Evolutionary conservation across 2,329 filamentous ascomycete species (phyloP).

Genomic region (Stagonosporopsis chrysanthemi): DNA sequence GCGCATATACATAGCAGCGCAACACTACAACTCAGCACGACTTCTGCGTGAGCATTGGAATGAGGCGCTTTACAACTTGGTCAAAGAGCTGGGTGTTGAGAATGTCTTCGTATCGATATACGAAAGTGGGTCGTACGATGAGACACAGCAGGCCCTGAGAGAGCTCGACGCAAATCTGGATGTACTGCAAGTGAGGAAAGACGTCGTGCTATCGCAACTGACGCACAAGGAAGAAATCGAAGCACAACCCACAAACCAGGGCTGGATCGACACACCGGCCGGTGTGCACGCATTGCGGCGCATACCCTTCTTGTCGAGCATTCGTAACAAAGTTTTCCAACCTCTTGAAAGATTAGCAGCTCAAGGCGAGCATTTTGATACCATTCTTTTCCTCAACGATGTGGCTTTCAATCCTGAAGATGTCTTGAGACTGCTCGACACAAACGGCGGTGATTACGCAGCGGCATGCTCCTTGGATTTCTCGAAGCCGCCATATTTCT

Average conservation of each 20-base stretch:
- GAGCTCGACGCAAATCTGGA: conserved; percentile 65
- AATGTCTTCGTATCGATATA: conserved; percentile 74
- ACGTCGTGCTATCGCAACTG: conserved; percentile 64
- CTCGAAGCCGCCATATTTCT: conserved; percentile 61
- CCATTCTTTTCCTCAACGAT: conserved; percentile 69
- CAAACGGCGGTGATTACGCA: conserved; percentile 65
- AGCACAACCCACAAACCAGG: conserved; percentile 41
- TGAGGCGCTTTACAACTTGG: conserved; percentile 64
- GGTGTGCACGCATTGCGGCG: conserved; percentile 63
- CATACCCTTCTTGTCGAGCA: conserved; percentile 71
- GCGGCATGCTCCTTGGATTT: conserved; percentile 71
- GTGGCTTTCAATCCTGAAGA: conserved; percentile 67
- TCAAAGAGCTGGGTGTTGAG: conserved; percentile 63
- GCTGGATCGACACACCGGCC: conserved; percentile 69
- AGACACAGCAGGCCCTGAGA: conserved; percentile 68
- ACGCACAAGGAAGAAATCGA: conserved; percentile 55
- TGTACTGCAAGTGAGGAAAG: conserved; percentile 60
- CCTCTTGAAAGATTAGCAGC: conserved; percentile 62
- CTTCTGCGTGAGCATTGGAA: conserved; percentile 70
- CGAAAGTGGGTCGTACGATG: conserved; percentile 74
- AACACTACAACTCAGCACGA: conserved; percentile 72
- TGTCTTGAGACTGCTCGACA: conserved; percentile 63
- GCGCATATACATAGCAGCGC: conserved; percentile 70
- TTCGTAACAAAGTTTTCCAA: conserved; percentile 70
- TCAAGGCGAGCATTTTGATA: conserved; percentile 62